phyloP scores from a whole-genome alignment of 371 early-diverging fungal genomes.

The Syncephalastrum monosporum region DNA sequence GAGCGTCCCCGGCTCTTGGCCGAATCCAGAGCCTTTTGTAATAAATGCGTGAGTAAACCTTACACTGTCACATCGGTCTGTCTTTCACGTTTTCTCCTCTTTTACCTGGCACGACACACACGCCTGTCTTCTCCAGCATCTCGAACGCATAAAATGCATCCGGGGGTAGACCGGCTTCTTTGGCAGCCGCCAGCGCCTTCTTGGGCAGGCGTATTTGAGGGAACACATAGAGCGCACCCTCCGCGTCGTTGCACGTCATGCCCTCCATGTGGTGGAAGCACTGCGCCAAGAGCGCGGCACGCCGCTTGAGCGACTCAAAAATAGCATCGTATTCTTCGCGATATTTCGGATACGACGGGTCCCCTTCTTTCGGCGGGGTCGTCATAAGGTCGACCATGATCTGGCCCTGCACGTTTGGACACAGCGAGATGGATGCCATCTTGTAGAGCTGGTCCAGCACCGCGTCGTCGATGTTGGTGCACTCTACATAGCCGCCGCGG shows the following conservation, averaged over 20 bases:
- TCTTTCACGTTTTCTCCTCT: neutral
- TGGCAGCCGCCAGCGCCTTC: constrained; percentile 76
- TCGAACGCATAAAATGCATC: constrained; percentile 89
- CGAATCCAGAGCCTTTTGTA: constrained; percentile 67
- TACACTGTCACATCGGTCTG: no score
- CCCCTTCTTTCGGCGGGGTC: constrained; percentile 86
- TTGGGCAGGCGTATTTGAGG: constrained; percentile 76
- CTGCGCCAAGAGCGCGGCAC: constrained; percentile 72
- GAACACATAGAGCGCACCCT: constrained; percentile 97
- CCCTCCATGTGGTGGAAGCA: constrained; percentile 86
- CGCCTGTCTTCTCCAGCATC: constrained; percentile 90
- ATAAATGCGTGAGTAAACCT: neutral
- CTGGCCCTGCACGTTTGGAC: constrained; percentile 87
- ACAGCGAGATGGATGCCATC: constrained; percentile 88
- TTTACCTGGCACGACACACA: constrained; percentile 62
- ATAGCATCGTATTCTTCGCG: constrained; percentile 72
- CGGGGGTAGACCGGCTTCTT: constrained; percentile 63
- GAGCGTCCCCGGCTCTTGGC: constrained; percentile 84
- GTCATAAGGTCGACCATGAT: constrained; percentile 93
- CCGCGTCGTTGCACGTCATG: constrained; percentile 83
- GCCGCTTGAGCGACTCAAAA: constrained; percentile 78
- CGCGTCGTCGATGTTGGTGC: constrained; percentile 71
- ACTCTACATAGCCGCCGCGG: constrained; percentile 97
- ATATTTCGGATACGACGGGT: constrained; percentile 75
- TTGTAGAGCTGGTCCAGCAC: constrained; percentile 90